Conservation (phyloP, 192 early-diverging fungal genomes). For the Rhizophagus clarus region DNA sequence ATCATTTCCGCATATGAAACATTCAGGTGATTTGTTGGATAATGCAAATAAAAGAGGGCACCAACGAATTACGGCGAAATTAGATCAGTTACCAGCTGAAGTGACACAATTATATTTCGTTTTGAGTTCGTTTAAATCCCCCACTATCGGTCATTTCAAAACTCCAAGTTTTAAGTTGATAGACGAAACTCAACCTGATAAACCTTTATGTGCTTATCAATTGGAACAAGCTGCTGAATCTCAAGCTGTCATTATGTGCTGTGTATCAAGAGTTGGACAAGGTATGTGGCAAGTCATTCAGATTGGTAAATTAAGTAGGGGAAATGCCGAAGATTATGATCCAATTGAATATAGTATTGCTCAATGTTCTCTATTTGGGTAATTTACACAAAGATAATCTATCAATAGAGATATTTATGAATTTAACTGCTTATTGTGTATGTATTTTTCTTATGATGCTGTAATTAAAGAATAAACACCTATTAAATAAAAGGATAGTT, state of each 20-base stretch:
- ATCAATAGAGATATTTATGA: too few relatives aligned
- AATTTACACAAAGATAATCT: background rate
- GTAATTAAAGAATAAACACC: too few relatives aligned
- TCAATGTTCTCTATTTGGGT: background rate
- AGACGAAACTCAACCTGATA: conserved; percentile 29
- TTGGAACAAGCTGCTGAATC: conserved; percentile 17
- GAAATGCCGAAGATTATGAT: conserved; percentile 34
- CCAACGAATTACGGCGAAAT: conserved; percentile 27
- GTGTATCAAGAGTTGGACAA: conserved; percentile 22
- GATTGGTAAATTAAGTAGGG: conserved; percentile 8
- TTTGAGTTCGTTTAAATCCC: conserved; percentile 26
- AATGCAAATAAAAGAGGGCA: conserved; percentile 22
- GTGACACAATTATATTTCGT: conserved; percentile 33
- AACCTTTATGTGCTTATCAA: conserved; percentile 19
- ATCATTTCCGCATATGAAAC: conserved; percentile 28
- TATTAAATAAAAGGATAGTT: too few relatives aligned
- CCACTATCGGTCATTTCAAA: conserved; percentile 29
- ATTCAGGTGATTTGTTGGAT: conserved; percentile 35
- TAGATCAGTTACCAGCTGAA: conserved; percentile 28
- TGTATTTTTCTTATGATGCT: too few relatives aligned
- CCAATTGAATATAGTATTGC: conserved; percentile 22
- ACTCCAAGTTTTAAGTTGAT: conserved; percentile 28
- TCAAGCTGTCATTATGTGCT: conserved; percentile 35
- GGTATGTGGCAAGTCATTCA: conserved; percentile 34
- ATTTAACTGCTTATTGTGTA: too few relatives aligned